Evolutionary conservation across 2,329 filamentous ascomycete genomes (phyloP).

Genomic region (Stemphylium lycopersici): DNA sequence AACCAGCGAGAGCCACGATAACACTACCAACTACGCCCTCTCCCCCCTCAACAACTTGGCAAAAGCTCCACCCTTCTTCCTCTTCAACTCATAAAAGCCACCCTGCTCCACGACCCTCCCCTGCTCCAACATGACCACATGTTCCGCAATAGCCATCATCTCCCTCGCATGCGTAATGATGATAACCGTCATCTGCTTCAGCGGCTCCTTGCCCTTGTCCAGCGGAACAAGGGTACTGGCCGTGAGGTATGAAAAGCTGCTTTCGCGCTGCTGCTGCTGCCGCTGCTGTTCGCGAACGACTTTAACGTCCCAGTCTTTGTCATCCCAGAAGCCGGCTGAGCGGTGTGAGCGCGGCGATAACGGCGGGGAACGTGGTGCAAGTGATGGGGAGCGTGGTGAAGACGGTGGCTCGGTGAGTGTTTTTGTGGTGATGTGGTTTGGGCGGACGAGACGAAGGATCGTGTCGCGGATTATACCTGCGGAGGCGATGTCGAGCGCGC

Average conservation of each 20-base stretch:
- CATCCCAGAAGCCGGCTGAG: constrained; percentile 21
- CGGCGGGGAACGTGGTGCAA: background rate
- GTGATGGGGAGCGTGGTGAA: background rate
- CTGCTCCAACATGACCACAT: constrained; percentile 74
- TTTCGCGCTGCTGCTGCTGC: background rate
- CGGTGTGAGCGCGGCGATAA: background rate
- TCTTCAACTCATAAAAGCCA: constrained; percentile 64
- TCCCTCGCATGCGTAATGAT: constrained; percentile 81
- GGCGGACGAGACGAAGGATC: constrained; percentile 60
- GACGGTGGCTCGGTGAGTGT: background rate
- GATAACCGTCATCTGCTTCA: constrained; percentile 68
- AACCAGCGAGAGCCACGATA: background rate
- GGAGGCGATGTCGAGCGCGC: constrained; percentile 74
- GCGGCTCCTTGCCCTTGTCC: constrained; percentile 21
- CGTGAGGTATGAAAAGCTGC: background rate
- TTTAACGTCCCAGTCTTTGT: constrained; percentile 17
- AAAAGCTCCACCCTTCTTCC: constrained; percentile 38
- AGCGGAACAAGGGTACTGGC: too few relatives aligned
- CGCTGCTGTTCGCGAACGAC: constrained; percentile 4
- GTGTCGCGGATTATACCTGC: constrained; percentile 69
- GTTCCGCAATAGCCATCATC: constrained; percentile 84
- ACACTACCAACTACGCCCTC: constrained; percentile 14
- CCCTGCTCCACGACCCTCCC: constrained; percentile 72
- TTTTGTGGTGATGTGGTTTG: background rate
- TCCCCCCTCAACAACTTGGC: constrained; percentile 48